phyloP scores from a whole-genome alignment of 2,329 filamentous ascomycete genomes.

The Trichoderma cornu-damae region DNA sequence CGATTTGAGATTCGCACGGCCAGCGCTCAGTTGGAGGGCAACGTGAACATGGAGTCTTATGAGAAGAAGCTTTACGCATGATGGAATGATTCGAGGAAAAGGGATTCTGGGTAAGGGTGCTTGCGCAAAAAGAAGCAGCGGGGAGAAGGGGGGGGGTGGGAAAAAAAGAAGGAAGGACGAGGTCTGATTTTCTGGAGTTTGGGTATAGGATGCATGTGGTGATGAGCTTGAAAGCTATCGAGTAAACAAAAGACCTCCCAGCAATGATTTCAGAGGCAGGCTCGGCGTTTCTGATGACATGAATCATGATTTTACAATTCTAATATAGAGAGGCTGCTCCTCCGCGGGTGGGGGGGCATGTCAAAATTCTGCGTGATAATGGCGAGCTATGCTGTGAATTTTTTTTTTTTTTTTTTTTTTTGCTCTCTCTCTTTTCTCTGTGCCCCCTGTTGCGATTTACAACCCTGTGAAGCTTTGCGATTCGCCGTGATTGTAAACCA shows the following conservation, averaged over 20 bases:
- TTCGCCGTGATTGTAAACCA: too few species aligned
- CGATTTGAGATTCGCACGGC: constrained; percentile 93
- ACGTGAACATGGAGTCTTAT: constrained; percentile 97
- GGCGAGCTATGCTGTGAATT: constrained; percentile 8
- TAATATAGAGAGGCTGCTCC: constrained; percentile 3
- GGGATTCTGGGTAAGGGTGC: constrained; percentile 14
- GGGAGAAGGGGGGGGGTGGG: too few species aligned
- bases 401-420: neutral
- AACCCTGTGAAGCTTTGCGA: neutral
- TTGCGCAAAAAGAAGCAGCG: neutral
- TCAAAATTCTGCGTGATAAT: constrained; percentile 2
- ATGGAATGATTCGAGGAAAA: constrained; percentile 26
- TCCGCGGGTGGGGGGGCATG: constrained; percentile 7
- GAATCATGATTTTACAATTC: constrained; percentile 3
- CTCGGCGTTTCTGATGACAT: constrained; percentile 17
- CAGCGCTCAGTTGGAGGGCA: constrained; percentile 92
- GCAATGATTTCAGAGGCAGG: constrained; percentile 14
- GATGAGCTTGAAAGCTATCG: constrained; percentile 12
- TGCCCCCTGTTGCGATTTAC: too few species aligned
- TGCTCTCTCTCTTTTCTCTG: neutral
- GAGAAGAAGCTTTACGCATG: constrained; percentile 99
- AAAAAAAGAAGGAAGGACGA: neutral
- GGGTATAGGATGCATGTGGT: constrained; percentile 11
- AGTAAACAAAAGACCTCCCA: constrained; percentile 19
- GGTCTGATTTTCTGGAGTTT: constrained; percentile 21